phyloP scores from a whole-genome alignment of 129 eudicot species.

The Arctium minus region DNA sequence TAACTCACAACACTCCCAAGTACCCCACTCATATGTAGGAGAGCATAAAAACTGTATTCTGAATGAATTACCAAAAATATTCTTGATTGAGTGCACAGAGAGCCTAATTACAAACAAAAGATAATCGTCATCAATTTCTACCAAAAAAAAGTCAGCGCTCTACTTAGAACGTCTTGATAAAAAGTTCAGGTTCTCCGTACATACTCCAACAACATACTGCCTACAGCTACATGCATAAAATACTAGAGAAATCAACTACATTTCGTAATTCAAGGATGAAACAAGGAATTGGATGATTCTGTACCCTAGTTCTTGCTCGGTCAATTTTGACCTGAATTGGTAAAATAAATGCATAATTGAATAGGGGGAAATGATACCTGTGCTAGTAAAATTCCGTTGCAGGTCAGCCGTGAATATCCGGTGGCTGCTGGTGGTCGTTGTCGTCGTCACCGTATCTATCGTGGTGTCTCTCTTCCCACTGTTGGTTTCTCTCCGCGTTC shows the following conservation, averaged over 20 bases:
- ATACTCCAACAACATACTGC: neutral
- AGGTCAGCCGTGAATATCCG: conserved; percentile 9
- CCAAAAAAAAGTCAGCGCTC: conserved; percentile 19
- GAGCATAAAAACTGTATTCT: neutral
- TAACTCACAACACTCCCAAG: conserved; percentile 23
- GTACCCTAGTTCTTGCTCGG: conserved; percentile 22
- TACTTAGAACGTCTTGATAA: neutral
- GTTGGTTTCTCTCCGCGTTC: conserved; percentile 26
- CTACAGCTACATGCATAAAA: neutral
- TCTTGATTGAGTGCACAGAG: neutral
- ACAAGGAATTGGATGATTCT: neutral
- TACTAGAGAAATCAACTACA: conserved; percentile 11
- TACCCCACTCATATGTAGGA: conserved; percentile 19
- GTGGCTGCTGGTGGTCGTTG: conserved; percentile 20
- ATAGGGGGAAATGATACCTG: conserved; percentile 35
- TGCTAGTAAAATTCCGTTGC: neutral
- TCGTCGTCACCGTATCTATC: conserved; percentile 25
- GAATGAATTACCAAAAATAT: conserved; percentile 20
- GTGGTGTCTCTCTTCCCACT: conserved; percentile 7
- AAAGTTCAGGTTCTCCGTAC: neutral
- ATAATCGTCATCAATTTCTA: conserved; percentile 11
- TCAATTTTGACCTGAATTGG: neutral
- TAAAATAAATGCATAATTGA: conserved; percentile 16
- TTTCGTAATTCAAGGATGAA: conserved; percentile 9
- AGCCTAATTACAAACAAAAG: conserved; percentile 5